phyloP scores from a whole-genome alignment of 345 rosid species.

The Diplotaxis tenuifolia region DNA sequence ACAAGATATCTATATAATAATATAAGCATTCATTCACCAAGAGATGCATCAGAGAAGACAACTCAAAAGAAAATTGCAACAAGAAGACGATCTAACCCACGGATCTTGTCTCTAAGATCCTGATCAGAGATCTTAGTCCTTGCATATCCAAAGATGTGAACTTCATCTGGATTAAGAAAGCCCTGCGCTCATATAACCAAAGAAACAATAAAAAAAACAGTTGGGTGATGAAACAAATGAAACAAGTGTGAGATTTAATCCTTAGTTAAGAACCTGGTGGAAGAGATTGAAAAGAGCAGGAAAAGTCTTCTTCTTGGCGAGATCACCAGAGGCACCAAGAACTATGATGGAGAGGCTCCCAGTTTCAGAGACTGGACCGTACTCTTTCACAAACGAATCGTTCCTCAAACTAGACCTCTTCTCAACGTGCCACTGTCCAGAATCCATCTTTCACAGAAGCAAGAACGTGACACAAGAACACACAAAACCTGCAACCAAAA shows the following conservation, averaged over 20 bases:
- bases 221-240: background rate
- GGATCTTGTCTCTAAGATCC: conserved; percentile 69
- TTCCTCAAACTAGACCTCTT: conserved; percentile 54
- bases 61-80: background rate
- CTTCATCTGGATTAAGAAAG: conserved; percentile 70
- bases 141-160: conserved; percentile 95
- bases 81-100: conserved; percentile 47
- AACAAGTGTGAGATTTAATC: background rate
- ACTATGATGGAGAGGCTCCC: conserved; percentile 89
- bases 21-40: background rate
- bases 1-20: conserved; percentile 63
- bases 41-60: background rate
- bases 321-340: conserved; percentile 99
- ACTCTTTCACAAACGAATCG: conserved; percentile 47
- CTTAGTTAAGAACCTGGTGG: conserved; percentile 52
- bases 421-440: conserved; percentile 66
- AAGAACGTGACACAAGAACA: background rate
- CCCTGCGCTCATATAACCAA: conserved; percentile 52
- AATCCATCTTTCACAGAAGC: conserved; percentile 40
- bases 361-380: conserved; percentile 53
- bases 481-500: background rate
- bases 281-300: conserved; percentile 97
- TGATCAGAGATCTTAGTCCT: conserved; percentile 91
- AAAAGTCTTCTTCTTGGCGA: conserved; percentile 98
- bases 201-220: background rate